Percentiles rank a stretch among this genome's conserved stretches.
Conservation (phyloP, 2,329 filamentous ascomycete genomes). For the Xylaria digitata region DNA sequence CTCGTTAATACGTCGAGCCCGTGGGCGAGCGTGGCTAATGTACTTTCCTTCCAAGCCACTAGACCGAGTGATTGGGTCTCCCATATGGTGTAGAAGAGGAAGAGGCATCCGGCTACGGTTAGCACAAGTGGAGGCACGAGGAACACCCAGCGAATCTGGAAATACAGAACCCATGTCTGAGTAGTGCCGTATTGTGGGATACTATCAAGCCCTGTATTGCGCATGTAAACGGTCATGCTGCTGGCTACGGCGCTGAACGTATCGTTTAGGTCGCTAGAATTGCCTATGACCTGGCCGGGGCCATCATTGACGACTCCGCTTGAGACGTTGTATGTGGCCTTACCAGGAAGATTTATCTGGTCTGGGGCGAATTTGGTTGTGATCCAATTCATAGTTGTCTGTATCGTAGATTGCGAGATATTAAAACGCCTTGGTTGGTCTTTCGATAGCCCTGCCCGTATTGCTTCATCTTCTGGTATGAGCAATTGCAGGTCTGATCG, state of each 20-base stretch:
- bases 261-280: conserved; percentile 4
- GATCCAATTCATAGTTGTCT: neutral
- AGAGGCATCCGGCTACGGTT: neutral
- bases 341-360: too few relatives aligned
- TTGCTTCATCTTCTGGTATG: conserved; percentile 10
- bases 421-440: conserved; percentile 3
- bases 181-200: neutral
- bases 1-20: conserved; percentile 3
- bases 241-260: neutral
- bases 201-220: neutral
- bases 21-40: neutral
- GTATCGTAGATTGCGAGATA: conserved; percentile 1
- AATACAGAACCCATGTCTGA: neutral
- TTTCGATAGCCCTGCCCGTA: neutral
- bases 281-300: neutral
- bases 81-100: conserved; percentile 11
- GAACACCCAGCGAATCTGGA: conserved; percentile 7
- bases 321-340: neutral
- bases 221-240: conserved; percentile 11
- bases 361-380: neutral
- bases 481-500: conserved; percentile 9
- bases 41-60: conserved; percentile 6
- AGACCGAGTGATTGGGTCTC: conserved; percentile 14
- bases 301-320: too few relatives aligned
- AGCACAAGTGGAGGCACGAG: conserved; percentile 2